Base-by-base conservation (phyloP, 2,329 filamentous ascomycete genomes). In the Hymenoscyphus linearis region DNA sequence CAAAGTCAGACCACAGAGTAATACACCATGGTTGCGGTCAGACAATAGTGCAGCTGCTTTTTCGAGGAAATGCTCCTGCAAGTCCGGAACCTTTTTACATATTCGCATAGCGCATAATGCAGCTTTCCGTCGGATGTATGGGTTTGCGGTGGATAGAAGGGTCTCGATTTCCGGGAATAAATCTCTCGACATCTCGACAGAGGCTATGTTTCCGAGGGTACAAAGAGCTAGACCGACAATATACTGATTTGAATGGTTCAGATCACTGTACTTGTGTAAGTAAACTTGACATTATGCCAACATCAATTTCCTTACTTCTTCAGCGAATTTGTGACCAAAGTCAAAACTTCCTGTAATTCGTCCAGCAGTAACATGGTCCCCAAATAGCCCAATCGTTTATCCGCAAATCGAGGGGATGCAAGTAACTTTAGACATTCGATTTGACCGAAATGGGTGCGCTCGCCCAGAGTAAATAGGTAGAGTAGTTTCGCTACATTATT, bases 401-500 rank as follows among this genome's bases (percentile, higher is more conserved):
- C 95, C 68, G 95, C 95, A 74, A 99, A 99, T 62, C 93, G 91
- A 67, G 96, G 93, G 47, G 95, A 99, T 62, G 95, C 95, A 62
- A 99, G 85, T 57, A 99, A 85, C 78, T 99, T 99, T 72, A 99
- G 83, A 76, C 95, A 99, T 85, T 99, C 95, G 74, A 99, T 99
- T 81, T 99, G 95, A 57, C 95, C 95, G 75, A 99, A 99, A 77
- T 99, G 95, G 61, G 95, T 99, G 72, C 95, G 86, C 78, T 99
- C 95, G 66, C 95, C 95, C 50, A 99, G 84, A 1, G 95, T 99
- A 77, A 99, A 99, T 64, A 99, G 90, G 75, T 99, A 99, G 44
- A 99, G 85, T 37, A 99, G 85, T 78, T 99, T 99, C 63, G 95
- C 93, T 71, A 99, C 95, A 83, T 99, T 99, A 81, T 99, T 99